These are phyloP conservation scores for Monotropa hypopitys DNA, from an alignment of 179 eudicot species.

Conservation along the genomic window DNA sequence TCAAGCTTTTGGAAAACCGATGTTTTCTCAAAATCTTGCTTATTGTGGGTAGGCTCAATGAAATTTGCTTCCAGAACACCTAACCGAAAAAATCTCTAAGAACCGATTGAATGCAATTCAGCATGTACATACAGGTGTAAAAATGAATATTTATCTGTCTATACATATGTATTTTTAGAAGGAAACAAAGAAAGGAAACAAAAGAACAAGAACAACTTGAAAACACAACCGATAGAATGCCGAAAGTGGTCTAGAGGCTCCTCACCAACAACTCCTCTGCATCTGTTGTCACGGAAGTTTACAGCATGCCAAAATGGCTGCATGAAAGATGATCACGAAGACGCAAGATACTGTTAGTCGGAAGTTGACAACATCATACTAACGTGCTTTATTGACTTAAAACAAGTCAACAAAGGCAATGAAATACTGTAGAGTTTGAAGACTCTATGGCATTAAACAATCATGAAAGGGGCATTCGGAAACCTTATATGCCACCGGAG, in stretches of 20 bases:
- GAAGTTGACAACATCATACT: not conserved
- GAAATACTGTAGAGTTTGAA: not conserved
- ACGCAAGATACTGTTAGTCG: constrained; percentile 6
- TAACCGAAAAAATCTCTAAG: constrained; percentile 11
- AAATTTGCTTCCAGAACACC: constrained; percentile 88
- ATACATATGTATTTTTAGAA: not conserved
- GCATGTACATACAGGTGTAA: not conserved
- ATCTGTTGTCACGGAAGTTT: constrained; percentile 43
- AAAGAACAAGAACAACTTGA: not conserved
- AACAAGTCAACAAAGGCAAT: not conserved
- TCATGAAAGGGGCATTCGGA: not conserved
- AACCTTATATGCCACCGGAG: not conserved
- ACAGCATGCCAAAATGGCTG: constrained; percentile 95
- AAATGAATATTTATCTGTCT: not conserved
- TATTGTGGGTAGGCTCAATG: constrained; percentile 81
- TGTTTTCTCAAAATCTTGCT: constrained; percentile 96
- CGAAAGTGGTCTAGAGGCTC: not conserved
- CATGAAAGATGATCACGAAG: constrained; percentile 14
- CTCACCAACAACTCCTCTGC: constrained; percentile 93
- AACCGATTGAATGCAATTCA: not conserved
- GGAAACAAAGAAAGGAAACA: not conserved
- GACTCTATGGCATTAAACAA: not conserved
- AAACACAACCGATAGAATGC: not conserved
- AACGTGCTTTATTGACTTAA: not conserved
- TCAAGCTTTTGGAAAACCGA: constrained; percentile 81